phyloP scores from a whole-genome alignment of 352 stramenopile genomes.

The Globisporangium yorkense region DNA sequence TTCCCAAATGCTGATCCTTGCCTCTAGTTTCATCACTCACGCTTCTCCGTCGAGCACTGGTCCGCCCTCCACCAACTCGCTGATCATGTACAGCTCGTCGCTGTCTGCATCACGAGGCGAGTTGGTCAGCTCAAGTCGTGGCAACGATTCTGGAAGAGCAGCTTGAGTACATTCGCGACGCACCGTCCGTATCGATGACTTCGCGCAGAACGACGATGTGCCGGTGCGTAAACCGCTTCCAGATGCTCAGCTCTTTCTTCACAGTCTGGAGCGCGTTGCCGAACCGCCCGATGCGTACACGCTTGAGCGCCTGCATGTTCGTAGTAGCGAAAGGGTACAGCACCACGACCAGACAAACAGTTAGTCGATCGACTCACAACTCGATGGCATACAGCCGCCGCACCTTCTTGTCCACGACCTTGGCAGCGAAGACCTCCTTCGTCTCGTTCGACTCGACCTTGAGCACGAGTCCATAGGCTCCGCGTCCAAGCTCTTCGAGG shows the following conservation, averaged over 20 bases:
- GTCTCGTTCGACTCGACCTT: slow-evolving; percentile 66
- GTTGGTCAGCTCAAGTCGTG: not conserved
- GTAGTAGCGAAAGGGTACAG: not conserved
- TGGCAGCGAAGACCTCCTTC: slow-evolving; percentile 65
- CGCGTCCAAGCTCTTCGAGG: slow-evolving; percentile 60
- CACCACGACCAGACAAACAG: not conserved
- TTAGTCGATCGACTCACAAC: not conserved
- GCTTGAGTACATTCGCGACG: not conserved
- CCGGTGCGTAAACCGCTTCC: slow-evolving; percentile 95
- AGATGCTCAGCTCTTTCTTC: slow-evolving; percentile 95
- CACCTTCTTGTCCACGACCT: slow-evolving; percentile 72
- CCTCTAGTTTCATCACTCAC: slow-evolving; percentile 20
- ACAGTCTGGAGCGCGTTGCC: slow-evolving; percentile 70
- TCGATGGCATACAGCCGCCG: too few relatives aligned
- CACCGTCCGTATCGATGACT: slow-evolving; percentile 92
- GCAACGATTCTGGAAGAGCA: not conserved
- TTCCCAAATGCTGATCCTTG: not conserved
- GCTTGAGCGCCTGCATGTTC: slow-evolving; percentile 34
- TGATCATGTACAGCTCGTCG: slow-evolving; percentile 81
- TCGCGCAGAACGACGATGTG: slow-evolving; percentile 93
- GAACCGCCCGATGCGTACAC: slow-evolving; percentile 58
- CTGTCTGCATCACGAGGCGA: slow-evolving; percentile 34
- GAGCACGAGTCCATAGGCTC: slow-evolving; percentile 67
- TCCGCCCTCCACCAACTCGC: slow-evolving; percentile 68
- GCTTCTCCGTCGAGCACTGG: slow-evolving; percentile 59